Evolutionary conservation across 2,329 filamentous ascomycete species (phyloP).

Genomic region (Colletotrichum tofieldiae): DNA sequence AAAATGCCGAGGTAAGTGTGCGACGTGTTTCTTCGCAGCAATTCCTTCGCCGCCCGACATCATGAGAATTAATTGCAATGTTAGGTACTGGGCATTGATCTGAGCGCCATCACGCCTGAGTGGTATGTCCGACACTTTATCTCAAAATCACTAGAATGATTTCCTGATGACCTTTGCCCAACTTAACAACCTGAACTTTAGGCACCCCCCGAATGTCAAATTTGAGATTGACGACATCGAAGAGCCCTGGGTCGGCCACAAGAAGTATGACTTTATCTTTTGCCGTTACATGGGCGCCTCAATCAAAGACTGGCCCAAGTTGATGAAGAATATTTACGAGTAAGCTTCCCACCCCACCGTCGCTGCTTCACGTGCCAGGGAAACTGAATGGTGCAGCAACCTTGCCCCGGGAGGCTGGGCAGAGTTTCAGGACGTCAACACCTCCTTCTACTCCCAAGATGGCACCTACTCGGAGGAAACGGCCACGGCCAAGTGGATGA

Average conservation of each 20-base stretch:
- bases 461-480: slow-evolving; percentile 40
- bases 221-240: slow-evolving; percentile 78
- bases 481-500: slow-evolving; percentile 43
- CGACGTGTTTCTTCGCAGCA: not conserved
- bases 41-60: not conserved
- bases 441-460: slow-evolving; percentile 46
- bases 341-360: not conserved
- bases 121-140: slow-evolving; percentile 43
- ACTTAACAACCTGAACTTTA: not conserved
- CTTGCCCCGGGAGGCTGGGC: slow-evolving; percentile 54
- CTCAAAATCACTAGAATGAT: not conserved
- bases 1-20: slow-evolving; percentile 11
- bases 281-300: slow-evolving; percentile 39
- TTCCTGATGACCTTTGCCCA: not conserved
- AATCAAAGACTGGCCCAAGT: slow-evolving; percentile 32
- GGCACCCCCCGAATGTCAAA: slow-evolving; percentile 74
- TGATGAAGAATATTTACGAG: slow-evolving; percentile 39
- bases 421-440: slow-evolving; percentile 48
- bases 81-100: slow-evolving; percentile 32
- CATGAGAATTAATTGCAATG: not conserved
- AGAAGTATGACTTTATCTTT: slow-evolving; percentile 54
- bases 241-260: slow-evolving; percentile 58
- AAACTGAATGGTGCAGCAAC: slow-evolving; percentile 45
- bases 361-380: not conserved
- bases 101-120: slow-evolving; percentile 25